Conservation (phyloP, 192 early-diverging fungal genomes). For the Geranomyces variabilis region DNA sequence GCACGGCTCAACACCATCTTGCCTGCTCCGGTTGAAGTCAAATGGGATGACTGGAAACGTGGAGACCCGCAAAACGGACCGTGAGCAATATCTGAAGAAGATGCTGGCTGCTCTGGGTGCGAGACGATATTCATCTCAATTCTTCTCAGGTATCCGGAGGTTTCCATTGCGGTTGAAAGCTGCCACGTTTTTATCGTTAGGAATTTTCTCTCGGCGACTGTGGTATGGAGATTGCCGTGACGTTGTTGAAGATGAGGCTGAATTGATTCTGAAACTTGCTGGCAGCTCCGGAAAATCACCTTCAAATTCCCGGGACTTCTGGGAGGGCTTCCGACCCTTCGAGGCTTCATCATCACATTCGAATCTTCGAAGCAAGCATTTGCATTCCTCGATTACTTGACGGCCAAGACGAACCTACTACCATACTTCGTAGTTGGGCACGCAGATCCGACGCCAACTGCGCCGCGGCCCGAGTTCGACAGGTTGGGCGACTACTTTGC, state of each 20-base stretch:
- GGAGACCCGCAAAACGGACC: neutral
- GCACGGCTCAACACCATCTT: neutral
- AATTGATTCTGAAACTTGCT: no score
- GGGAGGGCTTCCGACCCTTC: neutral
- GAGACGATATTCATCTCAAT: neutral
- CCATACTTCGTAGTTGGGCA: constrained; percentile 20
- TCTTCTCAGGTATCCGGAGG: constrained; percentile 25
- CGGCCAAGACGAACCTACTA: constrained; percentile 18
- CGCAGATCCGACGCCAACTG: constrained; percentile 8
- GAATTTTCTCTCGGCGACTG: constrained; percentile 4
- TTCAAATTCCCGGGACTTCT: neutral
- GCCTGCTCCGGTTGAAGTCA: neutral
- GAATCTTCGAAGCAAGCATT: neutral
- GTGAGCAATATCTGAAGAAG: neutral
- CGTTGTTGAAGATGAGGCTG: neutral
- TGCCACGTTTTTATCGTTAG: constrained; percentile 19
- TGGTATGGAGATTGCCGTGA: neutral
- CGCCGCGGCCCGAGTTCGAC: constrained; percentile 13
- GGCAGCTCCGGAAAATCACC: neutral
- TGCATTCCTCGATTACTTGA: constrained; percentile 10
- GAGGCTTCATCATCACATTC: constrained; percentile 23
- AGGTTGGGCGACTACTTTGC: neutral
- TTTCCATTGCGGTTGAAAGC: constrained; percentile 17
- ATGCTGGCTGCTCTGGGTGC: neutral
- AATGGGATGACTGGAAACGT: neutral